Conservation (phyloP, 768 basidiomycete genomes). For the Boletus barrowsii region DNA sequence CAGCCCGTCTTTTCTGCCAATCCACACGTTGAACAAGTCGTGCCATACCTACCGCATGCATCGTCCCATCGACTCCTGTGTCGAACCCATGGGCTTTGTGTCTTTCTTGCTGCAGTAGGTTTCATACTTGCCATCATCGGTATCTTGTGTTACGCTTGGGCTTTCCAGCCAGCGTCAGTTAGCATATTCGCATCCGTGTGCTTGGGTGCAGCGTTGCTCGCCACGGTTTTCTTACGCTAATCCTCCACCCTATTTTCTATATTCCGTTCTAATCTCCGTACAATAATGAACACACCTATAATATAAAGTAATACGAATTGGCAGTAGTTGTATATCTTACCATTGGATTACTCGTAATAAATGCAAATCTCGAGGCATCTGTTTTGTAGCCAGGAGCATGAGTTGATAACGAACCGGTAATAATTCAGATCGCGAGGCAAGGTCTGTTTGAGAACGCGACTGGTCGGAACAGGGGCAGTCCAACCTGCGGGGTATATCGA, state of each 20-base stretch:
- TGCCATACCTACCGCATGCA: constrained; percentile 39
- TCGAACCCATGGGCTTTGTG: constrained; percentile 49
- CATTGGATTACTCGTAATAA: too few species aligned
- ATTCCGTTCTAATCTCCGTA: neutral
- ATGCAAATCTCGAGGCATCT: too few species aligned
- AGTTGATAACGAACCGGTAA: too few species aligned
- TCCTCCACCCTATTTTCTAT: neutral
- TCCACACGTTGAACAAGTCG: constrained; percentile 54
- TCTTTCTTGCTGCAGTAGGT: constrained; percentile 43
- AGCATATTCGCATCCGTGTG: constrained; percentile 41
- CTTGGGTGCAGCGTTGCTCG: constrained; percentile 35
- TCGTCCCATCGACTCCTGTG: constrained; percentile 41
- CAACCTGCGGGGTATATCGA: too few species aligned
- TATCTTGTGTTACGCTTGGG: constrained; percentile 52
- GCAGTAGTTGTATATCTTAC: too few species aligned
- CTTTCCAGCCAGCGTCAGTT: constrained; percentile 41
- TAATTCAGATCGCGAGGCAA: too few species aligned
- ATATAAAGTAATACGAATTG: too few species aligned
- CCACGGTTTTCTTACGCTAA: constrained; percentile 10
- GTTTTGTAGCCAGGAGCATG: too few species aligned
- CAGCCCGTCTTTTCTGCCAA: constrained; percentile 38
- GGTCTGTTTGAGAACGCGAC: too few species aligned
- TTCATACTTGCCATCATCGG: constrained; percentile 52
- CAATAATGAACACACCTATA: too few species aligned
- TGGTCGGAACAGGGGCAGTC: too few species aligned